Conservation (phyloP, 1,139 yeast species). For the Hansenula sp. region DNA sequence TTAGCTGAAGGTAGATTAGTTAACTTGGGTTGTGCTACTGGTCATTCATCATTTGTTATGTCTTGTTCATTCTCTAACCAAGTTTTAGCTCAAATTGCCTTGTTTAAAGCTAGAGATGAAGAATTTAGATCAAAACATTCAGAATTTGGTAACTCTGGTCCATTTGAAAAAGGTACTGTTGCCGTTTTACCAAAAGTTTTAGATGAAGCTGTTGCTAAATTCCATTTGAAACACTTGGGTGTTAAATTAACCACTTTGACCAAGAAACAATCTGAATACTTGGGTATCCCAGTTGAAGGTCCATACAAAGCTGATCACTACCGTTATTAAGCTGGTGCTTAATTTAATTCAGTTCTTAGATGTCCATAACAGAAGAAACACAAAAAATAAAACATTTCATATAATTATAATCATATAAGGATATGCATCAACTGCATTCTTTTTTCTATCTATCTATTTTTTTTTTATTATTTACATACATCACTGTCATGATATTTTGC, state of each 20-base stretch:
- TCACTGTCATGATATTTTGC: no score
- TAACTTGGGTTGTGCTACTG: slow-evolving; percentile 99
- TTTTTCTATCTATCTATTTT: background rate
- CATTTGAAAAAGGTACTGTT: slow-evolving; percentile 80
- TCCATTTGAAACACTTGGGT: slow-evolving; percentile 95
- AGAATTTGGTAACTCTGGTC: slow-evolving; percentile 91
- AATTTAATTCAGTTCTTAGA: background rate
- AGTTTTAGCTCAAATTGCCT: slow-evolving; percentile 98
- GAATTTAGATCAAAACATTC: slow-evolving; percentile 78
- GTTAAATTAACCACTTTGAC: slow-evolving; percentile 81
- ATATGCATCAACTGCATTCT: slow-evolving; percentile 6
- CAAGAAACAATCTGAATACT: slow-evolving; percentile 86
- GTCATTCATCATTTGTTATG: slow-evolving; percentile 99
- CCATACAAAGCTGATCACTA: slow-evolving; percentile 98
- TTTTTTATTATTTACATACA: background rate
- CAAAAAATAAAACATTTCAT: no score
- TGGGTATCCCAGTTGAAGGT: slow-evolving; percentile 90
- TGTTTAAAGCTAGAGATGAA: slow-evolving; percentile 84
- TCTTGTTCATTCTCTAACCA: slow-evolving; percentile 99
- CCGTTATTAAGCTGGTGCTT: slow-evolving; percentile 66
- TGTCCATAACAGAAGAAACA: slow-evolving; percentile 2
- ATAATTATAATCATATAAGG: background rate
- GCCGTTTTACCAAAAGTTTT: slow-evolving; percentile 97
- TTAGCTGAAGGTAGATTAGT: slow-evolving; percentile 99
- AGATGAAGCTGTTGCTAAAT: slow-evolving; percentile 98